phyloP scores from a whole-genome alignment of 768 basidiomycete genomes.

The Scleroderma citrinum region DNA sequence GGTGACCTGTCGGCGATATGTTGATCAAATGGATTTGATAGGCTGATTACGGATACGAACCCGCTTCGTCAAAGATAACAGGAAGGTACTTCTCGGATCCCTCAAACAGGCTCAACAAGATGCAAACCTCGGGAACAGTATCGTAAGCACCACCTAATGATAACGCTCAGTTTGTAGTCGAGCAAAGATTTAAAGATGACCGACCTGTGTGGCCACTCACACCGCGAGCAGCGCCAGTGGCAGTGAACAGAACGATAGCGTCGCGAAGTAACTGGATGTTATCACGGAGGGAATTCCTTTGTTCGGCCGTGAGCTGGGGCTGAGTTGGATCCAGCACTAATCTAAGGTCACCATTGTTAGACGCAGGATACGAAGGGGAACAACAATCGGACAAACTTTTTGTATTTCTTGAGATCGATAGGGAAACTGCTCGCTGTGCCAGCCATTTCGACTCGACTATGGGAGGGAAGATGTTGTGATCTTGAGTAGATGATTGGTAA shows the following conservation, averaged over 20 bases:
- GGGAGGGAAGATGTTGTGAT: neutral
- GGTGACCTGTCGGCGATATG: conserved; percentile 51
- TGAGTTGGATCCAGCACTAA: conserved; percentile 68
- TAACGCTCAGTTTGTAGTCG: conserved; percentile 10
- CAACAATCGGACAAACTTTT: conserved; percentile 43
- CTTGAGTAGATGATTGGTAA: neutral
- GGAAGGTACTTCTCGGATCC: conserved; percentile 56
- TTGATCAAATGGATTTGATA: neutral
- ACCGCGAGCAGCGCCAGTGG: conserved; percentile 79
- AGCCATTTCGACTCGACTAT: conserved; percentile 27
- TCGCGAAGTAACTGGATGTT: conserved; percentile 84
- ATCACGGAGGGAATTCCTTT: conserved; percentile 49
- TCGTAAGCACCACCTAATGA: conserved; percentile 54
- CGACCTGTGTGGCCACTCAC: conserved; percentile 81
- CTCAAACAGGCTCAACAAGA: conserved; percentile 70
- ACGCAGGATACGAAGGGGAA: neutral
- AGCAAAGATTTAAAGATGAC: neutral
- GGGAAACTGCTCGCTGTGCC: conserved; percentile 51
- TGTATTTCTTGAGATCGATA: conserved; percentile 71
- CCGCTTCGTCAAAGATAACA: conserved; percentile 76
- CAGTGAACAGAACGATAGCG: conserved; percentile 81
- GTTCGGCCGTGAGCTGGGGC: conserved; percentile 53
- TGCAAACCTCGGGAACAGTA: conserved; percentile 81
- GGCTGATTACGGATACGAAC: conserved; percentile 34
- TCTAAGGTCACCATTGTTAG: conserved; percentile 32